A percentile compares a stretch with the other conserved stretches of the same genome.
Evolutionary conservation across 208 protist genomes (phyloP).

Genomic region (Blechomonas ayalai): DNA sequence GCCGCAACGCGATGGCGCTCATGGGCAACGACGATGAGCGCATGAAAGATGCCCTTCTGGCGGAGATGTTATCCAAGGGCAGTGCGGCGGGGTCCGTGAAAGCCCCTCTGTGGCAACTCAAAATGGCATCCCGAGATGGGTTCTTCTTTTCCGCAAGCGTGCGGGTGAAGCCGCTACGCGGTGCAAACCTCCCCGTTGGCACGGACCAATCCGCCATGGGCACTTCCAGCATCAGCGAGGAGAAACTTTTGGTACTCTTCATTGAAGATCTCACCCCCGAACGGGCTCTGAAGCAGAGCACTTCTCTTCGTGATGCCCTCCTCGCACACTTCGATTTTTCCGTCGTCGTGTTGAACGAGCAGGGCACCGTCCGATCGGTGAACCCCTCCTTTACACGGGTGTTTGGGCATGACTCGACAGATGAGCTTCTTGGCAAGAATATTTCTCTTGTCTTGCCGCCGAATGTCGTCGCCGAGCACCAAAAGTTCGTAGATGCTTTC

Average conservation of each 20-base stretch:
- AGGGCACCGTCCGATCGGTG: slow-evolving; percentile 15
- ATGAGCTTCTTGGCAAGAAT: slow-evolving; percentile 7
- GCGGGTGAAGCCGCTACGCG: neutral
- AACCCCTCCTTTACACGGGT: slow-evolving; percentile 9
- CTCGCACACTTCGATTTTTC: slow-evolving; percentile 1
- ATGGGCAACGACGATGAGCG: slow-evolving; percentile 10
- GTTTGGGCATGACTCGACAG: slow-evolving; percentile 4
- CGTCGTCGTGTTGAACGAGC: neutral
- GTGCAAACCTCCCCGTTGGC: neutral
- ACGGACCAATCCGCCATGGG: neutral
- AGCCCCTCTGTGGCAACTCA: slow-evolving; percentile 2
- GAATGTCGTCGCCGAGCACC: slow-evolving; percentile 1
- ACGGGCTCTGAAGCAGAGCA: neutral
- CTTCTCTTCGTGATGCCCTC: slow-evolving; percentile 3
- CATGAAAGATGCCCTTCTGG: too few species aligned
- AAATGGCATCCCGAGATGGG: neutral
- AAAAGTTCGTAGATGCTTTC: neutral
- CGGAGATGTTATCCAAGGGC: too few species aligned
- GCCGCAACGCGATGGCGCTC: slow-evolving; percentile 26
- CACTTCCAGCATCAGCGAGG: neutral
- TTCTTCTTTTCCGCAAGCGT: neutral
- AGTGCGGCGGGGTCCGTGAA: too few species aligned
- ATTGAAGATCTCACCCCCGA: slow-evolving; percentile 7
- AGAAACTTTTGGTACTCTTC: slow-evolving; percentile 1
- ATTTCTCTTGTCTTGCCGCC: neutral